phyloP scores from a whole-genome alignment of 495 filamentous ascomycete genomes.

The Immersiella caudata region DNA sequence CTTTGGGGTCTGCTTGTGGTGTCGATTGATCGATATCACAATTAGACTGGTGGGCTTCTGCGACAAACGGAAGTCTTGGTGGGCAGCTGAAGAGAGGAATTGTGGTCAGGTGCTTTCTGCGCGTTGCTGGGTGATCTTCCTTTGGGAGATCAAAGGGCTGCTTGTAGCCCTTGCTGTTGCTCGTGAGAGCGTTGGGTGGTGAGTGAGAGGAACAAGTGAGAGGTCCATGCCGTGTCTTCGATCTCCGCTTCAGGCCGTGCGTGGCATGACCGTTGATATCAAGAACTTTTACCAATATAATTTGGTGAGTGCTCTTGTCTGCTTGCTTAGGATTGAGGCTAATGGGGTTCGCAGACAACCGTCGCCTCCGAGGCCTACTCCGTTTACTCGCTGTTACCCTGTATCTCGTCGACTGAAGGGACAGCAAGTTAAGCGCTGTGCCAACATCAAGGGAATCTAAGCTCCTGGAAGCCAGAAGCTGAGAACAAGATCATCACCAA shows the following conservation, averaged over 20 bases:
- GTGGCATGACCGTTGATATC: background rate
- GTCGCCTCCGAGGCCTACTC: background rate
- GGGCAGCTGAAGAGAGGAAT: background rate
- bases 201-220: background rate
- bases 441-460: background rate
- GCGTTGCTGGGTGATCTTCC: background rate
- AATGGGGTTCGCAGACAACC: background rate
- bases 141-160: background rate
- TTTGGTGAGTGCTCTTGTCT: background rate
- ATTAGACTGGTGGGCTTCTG: background rate
- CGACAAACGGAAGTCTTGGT: background rate
- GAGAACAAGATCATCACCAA: background rate
- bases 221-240: constrained; percentile 17
- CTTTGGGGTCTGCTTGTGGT: background rate
- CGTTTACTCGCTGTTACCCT: background rate
- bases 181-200: constrained; percentile 1
- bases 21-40: background rate
- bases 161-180: background rate
- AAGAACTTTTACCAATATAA: background rate
- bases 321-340: background rate
- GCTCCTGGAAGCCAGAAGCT: background rate
- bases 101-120: background rate
- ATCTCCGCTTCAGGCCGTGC: background rate
- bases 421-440: background rate
- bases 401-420: background rate